Percentiles rank a stretch among this genome's conserved stretches.
These are phyloP conservation scores for Vitis hybrid DNA, from an alignment of 177 flowering plant species.

Conservation along the genomic window DNA sequence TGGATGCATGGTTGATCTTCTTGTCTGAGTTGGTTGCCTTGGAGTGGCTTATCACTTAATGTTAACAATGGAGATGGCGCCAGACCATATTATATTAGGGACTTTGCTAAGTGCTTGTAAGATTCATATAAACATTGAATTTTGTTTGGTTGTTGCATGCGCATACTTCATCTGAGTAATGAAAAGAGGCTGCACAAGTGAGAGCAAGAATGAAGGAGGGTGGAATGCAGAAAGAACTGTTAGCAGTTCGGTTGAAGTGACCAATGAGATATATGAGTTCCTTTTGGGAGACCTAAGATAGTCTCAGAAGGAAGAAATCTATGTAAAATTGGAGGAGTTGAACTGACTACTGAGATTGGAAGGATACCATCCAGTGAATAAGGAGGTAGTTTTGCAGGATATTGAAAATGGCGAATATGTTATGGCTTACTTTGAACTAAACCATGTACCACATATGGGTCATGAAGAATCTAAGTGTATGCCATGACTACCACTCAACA, in stretches of 20 bases:
- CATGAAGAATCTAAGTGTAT: constrained; percentile 33
- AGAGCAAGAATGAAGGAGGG: constrained; percentile 31
- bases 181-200: constrained; percentile 20
- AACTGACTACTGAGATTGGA: constrained; percentile 11
- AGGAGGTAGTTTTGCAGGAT: constrained; percentile 33
- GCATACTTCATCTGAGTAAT: constrained; percentile 32
- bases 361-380: constrained; percentile 31
- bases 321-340: constrained; percentile 29
- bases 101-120: constrained; percentile 39
- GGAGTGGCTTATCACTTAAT: constrained; percentile 34
- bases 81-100: constrained; percentile 37
- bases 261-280: constrained; percentile 35
- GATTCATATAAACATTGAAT: constrained; percentile 28
- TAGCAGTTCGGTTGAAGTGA: constrained; percentile 29
- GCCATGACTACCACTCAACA: constrained; percentile 33
- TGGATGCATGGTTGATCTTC: constrained; percentile 41
- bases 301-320: constrained; percentile 30
- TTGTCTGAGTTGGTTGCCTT: constrained; percentile 33
- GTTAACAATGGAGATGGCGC: constrained; percentile 21
- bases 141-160: constrained; percentile 30
- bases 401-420: constrained; percentile 21
- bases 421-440: constrained; percentile 29
- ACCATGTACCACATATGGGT: constrained; percentile 24
- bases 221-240: constrained; percentile 34
- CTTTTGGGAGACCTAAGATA: constrained; percentile 33